phyloP scores from a whole-genome alignment of 805 yeast genomes.

The Brettanomyces anomalus region DNA sequence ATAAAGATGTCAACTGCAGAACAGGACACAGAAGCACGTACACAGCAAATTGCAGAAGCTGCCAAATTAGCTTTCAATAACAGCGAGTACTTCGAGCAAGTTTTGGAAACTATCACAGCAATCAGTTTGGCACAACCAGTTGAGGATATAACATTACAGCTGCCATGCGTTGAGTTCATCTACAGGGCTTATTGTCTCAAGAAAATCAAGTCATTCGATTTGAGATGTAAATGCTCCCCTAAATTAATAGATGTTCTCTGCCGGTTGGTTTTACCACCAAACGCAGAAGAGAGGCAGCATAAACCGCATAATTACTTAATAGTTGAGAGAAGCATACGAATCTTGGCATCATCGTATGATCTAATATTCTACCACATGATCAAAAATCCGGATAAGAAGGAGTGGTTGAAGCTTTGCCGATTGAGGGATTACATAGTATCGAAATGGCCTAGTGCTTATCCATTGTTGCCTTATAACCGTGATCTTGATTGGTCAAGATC shows the following conservation, averaged over 20 bases:
- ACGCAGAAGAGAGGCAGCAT: conserved; percentile 4
- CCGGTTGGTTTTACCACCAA: conserved; percentile 14
- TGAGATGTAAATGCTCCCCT: conserved; percentile 11
- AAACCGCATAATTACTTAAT: conserved; percentile 14
- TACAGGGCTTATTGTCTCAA: conserved; percentile 17
- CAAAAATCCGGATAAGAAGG: conserved; percentile 34
- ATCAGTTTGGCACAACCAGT: conserved; percentile 10
- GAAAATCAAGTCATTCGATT: conserved; percentile 13
- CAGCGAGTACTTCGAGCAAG: conserved; percentile 9
- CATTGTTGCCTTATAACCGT: conserved; percentile 38
- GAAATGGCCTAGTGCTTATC: conserved; percentile 51
- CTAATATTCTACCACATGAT: conserved; percentile 37
- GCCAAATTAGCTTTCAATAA: conserved; percentile 11
- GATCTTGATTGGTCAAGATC: conserved; percentile 44
- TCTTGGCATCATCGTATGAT: conserved; percentile 31
- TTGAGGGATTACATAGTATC: conserved; percentile 53
- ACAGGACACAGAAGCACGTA: conserved; percentile 2
- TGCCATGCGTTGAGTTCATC: conserved; percentile 17
- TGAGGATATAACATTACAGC: conserved; percentile 9
- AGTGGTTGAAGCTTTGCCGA: conserved; percentile 48
- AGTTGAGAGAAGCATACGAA: conserved; percentile 24
- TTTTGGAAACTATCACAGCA: conserved; percentile 10
- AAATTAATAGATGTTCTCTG: conserved; percentile 17
- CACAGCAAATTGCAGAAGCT: conserved; percentile 10
- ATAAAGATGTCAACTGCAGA: background rate